Conservation (phyloP, 805 yeast species). For the Candida nemodendra region DNA sequence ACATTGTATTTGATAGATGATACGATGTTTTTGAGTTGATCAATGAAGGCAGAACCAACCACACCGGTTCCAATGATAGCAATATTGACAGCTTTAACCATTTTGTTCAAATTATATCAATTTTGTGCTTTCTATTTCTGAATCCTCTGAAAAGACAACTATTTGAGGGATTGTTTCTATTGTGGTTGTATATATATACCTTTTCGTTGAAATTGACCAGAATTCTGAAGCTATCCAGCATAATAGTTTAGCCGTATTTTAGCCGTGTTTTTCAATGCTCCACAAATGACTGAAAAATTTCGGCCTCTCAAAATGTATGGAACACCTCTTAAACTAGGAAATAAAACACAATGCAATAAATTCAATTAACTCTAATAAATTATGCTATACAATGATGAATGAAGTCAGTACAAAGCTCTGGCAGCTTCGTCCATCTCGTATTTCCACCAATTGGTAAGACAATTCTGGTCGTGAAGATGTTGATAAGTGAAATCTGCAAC, state of each 20-base stretch:
- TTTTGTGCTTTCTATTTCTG: background rate
- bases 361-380: too few relatives aligned
- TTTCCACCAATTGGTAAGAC: conserved; percentile 69
- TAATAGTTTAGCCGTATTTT: too few relatives aligned
- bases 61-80: conserved; percentile 90
- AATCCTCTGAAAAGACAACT: too few relatives aligned
- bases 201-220: too few relatives aligned
- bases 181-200: too few relatives aligned
- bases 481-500: conserved; percentile 57
- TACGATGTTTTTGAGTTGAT: conserved; percentile 67
- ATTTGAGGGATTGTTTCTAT: too few relatives aligned
- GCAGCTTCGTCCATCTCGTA: conserved; percentile 35
- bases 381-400: background rate
- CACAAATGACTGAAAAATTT: background rate
- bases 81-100: conserved; percentile 59
- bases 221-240: too few relatives aligned
- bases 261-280: too few relatives aligned
- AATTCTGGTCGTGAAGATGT: conserved; percentile 63
- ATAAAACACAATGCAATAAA: too few relatives aligned
- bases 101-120: conserved; percentile 18
- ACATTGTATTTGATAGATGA: conserved; percentile 69
- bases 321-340: background rate
- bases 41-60: conserved; percentile 88
- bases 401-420: conserved; percentile 21
- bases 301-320: background rate